A percentile compares a stretch with the other conserved stretches of the same genome.
phyloP scores from a whole-genome alignment of 78 protist genomes.

The Planoprotostelium fungivorum region DNA sequence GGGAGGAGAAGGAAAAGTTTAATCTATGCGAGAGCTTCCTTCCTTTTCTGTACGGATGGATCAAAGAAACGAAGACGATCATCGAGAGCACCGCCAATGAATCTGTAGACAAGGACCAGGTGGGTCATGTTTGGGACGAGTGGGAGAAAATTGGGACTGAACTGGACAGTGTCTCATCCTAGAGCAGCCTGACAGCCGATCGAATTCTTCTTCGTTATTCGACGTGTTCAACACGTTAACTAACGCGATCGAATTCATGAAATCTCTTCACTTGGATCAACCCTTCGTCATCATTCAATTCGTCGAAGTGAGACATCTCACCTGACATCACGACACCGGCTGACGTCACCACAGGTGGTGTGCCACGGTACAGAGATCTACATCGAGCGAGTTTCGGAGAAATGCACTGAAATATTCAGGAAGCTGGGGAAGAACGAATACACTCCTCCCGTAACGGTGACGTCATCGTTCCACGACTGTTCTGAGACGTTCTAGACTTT shows the following conservation, averaged over 20 bases:
- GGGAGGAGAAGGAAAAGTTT: too few relatives aligned
- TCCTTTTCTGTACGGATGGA: not conserved
- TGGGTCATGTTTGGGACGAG: not conserved
- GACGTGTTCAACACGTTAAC: not conserved
- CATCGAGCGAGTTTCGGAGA: not conserved
- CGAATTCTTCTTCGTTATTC: not conserved
- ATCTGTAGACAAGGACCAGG: not conserved
- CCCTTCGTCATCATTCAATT: not conserved
- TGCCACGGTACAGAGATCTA: not conserved
- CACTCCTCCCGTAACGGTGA: not conserved
- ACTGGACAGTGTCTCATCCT: not conserved
- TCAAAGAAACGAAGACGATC: not conserved
- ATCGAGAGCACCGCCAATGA: not conserved
- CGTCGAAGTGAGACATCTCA: not conserved
- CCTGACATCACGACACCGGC: not conserved
- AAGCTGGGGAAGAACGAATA: not conserved
- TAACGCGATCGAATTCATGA: not conserved
- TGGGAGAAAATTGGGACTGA: not conserved
- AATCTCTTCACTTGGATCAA: not conserved
- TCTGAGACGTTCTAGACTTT: not conserved
- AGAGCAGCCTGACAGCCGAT: too few relatives aligned
- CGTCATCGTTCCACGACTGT: not conserved
- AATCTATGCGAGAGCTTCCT: not conserved
- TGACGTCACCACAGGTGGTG: not conserved
- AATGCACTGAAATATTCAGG: not conserved